A percentile compares a stretch with the other conserved stretches of the same genome.
phyloP scores from a whole-genome alignment of 352 stramenopile species.

The Pythium dissimile region DNA sequence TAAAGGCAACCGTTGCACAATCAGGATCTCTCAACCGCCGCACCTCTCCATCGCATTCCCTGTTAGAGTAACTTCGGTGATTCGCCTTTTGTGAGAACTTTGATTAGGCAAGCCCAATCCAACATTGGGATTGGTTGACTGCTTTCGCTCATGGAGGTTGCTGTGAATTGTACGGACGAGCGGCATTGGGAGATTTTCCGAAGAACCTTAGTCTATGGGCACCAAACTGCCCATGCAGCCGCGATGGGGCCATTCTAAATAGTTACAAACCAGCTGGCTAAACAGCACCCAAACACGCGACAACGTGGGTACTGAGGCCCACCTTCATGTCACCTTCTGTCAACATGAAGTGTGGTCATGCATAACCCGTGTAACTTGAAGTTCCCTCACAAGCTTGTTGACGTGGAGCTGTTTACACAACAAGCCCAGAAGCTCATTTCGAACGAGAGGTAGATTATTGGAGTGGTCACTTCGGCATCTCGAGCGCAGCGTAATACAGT shows the following conservation, averaged over 20 bases:
- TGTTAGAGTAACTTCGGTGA: not conserved
- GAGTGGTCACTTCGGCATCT: slow-evolving; percentile 1
- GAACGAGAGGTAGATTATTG: not conserved
- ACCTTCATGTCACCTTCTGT: slow-evolving; percentile 2
- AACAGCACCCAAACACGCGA: slow-evolving; percentile 1
- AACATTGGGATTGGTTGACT: too few species aligned
- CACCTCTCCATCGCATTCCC: not conserved
- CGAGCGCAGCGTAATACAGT: not conserved
- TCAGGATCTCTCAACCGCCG: not conserved
- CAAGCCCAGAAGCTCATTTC: not conserved
- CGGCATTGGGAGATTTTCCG: too few species aligned
- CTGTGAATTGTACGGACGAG: too few species aligned
- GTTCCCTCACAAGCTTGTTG: slow-evolving; percentile 11
- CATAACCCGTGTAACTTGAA: slow-evolving; percentile 26
- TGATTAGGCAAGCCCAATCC: too few species aligned
- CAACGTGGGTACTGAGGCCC: slow-evolving; percentile 3
- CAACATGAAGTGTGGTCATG: too few species aligned
- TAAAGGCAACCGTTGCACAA: slow-evolving; percentile 3
- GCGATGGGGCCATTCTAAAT: too few species aligned
- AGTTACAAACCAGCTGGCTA: slow-evolving; percentile 2
- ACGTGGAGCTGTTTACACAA: slow-evolving; percentile 19
- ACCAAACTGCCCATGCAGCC: too few species aligned
- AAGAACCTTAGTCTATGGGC: too few species aligned
- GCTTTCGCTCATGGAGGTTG: too few species aligned
- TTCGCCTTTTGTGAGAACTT: too few species aligned